A percentile compares a stretch with the other conserved stretches of the same genome.
Conservation (phyloP, 371 early-diverging fungal species). For the Thermomucor indicae-seudaticae region DNA sequence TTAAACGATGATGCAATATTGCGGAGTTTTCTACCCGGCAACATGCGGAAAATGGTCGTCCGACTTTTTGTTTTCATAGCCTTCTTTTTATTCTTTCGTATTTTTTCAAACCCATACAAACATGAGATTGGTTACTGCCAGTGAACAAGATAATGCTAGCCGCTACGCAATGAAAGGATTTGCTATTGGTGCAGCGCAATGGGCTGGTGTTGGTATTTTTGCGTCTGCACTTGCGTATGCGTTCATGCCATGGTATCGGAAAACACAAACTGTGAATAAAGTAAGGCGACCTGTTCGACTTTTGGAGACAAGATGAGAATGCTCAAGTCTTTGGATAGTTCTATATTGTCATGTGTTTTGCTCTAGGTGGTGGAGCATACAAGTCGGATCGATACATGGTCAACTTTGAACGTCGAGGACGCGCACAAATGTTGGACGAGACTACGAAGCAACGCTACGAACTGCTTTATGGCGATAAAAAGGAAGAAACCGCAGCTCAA, state of each 20-base stretch:
- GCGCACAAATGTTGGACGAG: conserved; percentile 38
- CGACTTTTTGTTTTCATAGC: neutral
- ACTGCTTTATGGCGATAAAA: conserved; percentile 32
- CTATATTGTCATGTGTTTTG: conserved; percentile 51
- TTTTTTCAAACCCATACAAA: neutral
- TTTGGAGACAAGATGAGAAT: neutral
- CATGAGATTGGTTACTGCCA: conserved; percentile 43
- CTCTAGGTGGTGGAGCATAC: conserved; percentile 47
- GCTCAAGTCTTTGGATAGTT: conserved; percentile 21
- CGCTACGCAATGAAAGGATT: conserved; percentile 51
- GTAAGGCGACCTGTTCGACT: conserved; percentile 14
- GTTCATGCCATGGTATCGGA: conserved; percentile 44
- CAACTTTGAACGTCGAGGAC: conserved; percentile 48
- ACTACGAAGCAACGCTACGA: conserved; percentile 41
- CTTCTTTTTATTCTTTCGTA: neutral
- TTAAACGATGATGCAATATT: too few relatives aligned
- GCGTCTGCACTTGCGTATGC: conserved; percentile 39
- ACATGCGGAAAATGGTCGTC: neutral
- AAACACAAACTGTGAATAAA: conserved; percentile 46
- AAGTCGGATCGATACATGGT: conserved; percentile 52
- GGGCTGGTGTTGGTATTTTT: conserved; percentile 47
- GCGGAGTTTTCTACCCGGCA: too few relatives aligned
- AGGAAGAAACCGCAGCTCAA: neutral
- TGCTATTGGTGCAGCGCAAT: conserved; percentile 41
- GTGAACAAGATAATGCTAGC: conserved; percentile 43